Base-by-base conservation (phyloP, 371 early-diverging fungal genomes). In the Rhizopus sp. region DNA sequence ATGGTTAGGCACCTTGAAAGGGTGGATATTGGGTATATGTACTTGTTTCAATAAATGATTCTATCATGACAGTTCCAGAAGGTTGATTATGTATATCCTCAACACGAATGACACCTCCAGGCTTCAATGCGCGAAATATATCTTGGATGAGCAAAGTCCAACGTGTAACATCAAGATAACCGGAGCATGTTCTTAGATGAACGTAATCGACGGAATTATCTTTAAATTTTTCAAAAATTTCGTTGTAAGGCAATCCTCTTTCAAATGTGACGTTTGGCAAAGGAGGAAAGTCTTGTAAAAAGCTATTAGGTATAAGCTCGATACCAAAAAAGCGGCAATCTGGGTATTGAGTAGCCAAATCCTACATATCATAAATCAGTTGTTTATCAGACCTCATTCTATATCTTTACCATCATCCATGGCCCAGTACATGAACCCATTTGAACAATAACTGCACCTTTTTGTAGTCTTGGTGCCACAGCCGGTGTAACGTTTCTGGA, bases 41-140 rank as follows among this genome's bases (percentile, higher is more conserved):
- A 67, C 73, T 48, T 52, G 75, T 65, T 50, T 75, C 70, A 37
- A 68, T 53, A 53, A 75, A 75, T 3, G 70, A 72, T 59, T 75
- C 75, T 34, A 72, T 67, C 60, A 75, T 55, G 1, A 69, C 72
- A 0, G 75, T 69, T 2, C 72, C 75, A 8, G 60, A 32, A 5
- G 69, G 67, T 70, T 72, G 35, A 47, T 62, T 55, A 57, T 64
- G 54, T n/a, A 62, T 52, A 16, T 77, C 77, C 30, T 68, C 60
- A 10, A 73, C 47, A 53, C 73, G 66, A 23, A 77, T 46, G n/a
- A 77, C 32, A 15, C 77, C 77, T 23, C 65, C 69, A 23, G 71
- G 69, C 23, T 70, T 72, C 8, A 77, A 58, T 3, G 73, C 44
- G 44, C 75, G 69, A 44, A 60, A 45, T 0, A 62, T 55, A 32